A percentile compares a stretch with the other conserved stretches of the same genome.
These are phyloP conservation scores for Plasmodium relictum DNA, from an alignment of 169 alveolate genomes.

Conservation along the genomic window DNA sequence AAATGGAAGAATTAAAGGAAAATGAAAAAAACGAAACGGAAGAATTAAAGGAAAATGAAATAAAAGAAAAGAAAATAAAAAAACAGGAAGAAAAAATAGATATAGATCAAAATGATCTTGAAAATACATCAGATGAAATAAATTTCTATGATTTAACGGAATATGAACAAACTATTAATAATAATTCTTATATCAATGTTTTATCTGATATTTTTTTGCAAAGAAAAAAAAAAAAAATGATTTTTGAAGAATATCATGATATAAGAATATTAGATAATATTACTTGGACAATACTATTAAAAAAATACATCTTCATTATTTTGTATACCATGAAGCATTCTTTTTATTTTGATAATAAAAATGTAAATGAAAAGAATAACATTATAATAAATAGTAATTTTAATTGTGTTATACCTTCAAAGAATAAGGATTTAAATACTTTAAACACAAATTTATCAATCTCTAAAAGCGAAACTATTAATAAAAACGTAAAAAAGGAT, in stretches of 20 bases:
- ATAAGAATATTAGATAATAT: slow-evolving; percentile 12
- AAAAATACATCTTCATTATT: slow-evolving; percentile 25
- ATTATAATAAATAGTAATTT: no score
- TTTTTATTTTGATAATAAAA: slow-evolving; percentile 4
- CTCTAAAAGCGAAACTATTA: not conserved
- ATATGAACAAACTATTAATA: slow-evolving; percentile 1
- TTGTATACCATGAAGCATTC: slow-evolving; percentile 19
- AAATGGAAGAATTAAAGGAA: not conserved
- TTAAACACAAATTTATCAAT: no score
- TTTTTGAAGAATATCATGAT: slow-evolving; percentile 23
- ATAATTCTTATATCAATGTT: not conserved
- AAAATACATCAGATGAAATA: not conserved
- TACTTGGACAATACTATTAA: slow-evolving; percentile 19
- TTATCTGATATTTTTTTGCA: slow-evolving; percentile 6
- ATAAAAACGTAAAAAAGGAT: not conserved
- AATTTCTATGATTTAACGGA: not conserved
- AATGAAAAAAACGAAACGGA: not conserved
- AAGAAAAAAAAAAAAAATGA: slow-evolving; percentile 22
- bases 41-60: not conserved
- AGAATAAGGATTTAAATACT: no score
- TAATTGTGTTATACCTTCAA: no score
- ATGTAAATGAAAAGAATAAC: not conserved
- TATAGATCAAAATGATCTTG: not conserved
- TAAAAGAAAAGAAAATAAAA: not conserved
- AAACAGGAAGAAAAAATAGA: not conserved